Base-by-base conservation (phyloP, 2,329 filamentous ascomycete species). In the Colletotrichum coccodes region DNA sequence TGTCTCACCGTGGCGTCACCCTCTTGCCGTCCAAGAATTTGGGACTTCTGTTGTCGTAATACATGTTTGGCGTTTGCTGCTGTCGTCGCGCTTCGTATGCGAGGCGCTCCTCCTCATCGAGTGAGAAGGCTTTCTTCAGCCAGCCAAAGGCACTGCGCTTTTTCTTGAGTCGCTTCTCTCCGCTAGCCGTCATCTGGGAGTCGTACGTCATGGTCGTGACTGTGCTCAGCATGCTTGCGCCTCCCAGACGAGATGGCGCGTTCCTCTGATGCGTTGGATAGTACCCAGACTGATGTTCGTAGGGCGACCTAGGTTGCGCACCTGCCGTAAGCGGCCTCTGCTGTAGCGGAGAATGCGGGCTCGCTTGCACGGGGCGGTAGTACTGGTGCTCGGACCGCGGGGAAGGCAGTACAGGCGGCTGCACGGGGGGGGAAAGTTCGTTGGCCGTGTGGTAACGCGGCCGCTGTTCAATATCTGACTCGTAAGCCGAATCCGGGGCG, bases 71-170 rank as follows among this genome's bases (percentile, higher is more conserved):
- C 14, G 75, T 66, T 65, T 84, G 80, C 73, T 83, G 82, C 8
- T 82, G 80, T 74, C 82, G 86, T 65, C 85, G 84, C 52, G 85
- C 84, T 75, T 91, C 88, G 71, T 89, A 91, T 11, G 85, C 84
- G 9, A 84, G 82, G 60, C 84, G 85, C 76, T 91, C 89, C 54
- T 91, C 88, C 26, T 91, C 89, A 69, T 90, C 89, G 30, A 91
- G 78, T 38, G 86, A 87, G 60, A 91, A 91, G 1, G 89, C 89
- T 79, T 91, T 91, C 78, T 91, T 91, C 64, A 91, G 77, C 89
- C 89, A 91, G 2, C 89, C 89, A 74, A 91, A 90, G 1, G 89
- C 88, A 73, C 89, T 91, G 71, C 88, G 85, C 82, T 91, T 91
- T 81, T 91, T 91, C 77, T 91, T 91, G 6, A 90, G 75, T 42